Conservation (phyloP, 768 basidiomycete genomes). For the Panellus pusillus region DNA sequence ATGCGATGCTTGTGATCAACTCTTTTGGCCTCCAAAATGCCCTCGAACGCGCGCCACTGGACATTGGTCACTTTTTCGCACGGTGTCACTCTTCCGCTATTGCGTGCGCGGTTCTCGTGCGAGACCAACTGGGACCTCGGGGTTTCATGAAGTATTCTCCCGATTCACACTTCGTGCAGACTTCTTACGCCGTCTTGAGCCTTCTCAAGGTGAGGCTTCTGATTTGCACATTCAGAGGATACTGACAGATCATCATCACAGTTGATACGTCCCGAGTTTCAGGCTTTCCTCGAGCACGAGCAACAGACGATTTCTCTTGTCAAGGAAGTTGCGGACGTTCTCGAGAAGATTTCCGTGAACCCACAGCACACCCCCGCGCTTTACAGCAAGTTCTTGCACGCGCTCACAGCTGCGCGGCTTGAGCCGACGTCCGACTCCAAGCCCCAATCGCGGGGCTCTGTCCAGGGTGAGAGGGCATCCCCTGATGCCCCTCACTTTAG, state of each 20-base stretch:
- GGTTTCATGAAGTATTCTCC: constrained; percentile 83
- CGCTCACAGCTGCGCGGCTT: constrained; percentile 62
- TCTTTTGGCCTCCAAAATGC: constrained; percentile 97
- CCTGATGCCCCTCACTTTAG: constrained; percentile 15
- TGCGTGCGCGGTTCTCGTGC: constrained; percentile 67
- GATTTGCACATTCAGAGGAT: neutral
- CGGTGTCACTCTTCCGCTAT: constrained; percentile 74
- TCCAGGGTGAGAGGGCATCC: neutral
- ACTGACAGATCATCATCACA: constrained; percentile 29
- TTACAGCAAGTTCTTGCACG: constrained; percentile 81
- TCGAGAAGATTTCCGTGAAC: constrained; percentile 78
- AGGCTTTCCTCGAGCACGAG: constrained; percentile 72
- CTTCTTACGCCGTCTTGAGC: constrained; percentile 90
- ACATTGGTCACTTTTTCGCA: constrained; percentile 83
- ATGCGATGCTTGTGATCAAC: constrained; percentile 85
- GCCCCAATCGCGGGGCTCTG: constrained; percentile 17
- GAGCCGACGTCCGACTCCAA: constrained; percentile 28
- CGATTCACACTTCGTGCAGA: constrained; percentile 89
- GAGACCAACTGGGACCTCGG: constrained; percentile 74
- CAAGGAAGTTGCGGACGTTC: constrained; percentile 76
- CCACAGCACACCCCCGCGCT: constrained; percentile 86
- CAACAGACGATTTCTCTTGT: constrained; percentile 68
- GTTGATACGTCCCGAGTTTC: constrained; percentile 85
- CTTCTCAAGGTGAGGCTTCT: constrained; percentile 73
- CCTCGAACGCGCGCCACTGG: constrained; percentile 70